Evolutionary conservation across 2,329 filamentous ascomycete genomes (phyloP).

Genomic region (Arthroderma sp.): DNA sequence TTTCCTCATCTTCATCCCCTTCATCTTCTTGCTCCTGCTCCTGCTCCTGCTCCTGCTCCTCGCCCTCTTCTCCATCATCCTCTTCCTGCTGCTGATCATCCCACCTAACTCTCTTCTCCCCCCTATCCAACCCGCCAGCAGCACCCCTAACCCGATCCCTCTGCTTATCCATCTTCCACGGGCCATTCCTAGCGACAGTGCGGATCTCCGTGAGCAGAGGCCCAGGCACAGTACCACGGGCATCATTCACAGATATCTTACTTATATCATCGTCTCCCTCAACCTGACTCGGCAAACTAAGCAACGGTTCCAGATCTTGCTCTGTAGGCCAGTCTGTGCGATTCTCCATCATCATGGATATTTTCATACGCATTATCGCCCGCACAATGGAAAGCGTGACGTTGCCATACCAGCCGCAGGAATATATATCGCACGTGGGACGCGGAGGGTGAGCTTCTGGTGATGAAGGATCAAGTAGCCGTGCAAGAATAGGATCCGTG

Average conservation of each 20-base stretch:
- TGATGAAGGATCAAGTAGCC: slow-evolving; percentile 53
- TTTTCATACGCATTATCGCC: slow-evolving; percentile 77
- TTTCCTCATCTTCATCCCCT: slow-evolving; percentile 10
- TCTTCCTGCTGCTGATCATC: slow-evolving; percentile 16
- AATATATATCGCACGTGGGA: slow-evolving; percentile 45
- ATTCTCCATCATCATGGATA: slow-evolving; percentile 49
- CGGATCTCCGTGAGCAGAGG: slow-evolving; percentile 29
- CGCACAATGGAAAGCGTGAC: slow-evolving; percentile 75
- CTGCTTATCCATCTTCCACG: slow-evolving; percentile 10
- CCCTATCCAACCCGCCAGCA: slow-evolving; percentile 6
- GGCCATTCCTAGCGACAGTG: slow-evolving; percentile 24
- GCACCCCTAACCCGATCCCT: slow-evolving; percentile 6
- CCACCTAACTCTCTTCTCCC: slow-evolving; percentile 16
- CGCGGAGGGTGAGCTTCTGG: slow-evolving; percentile 42
- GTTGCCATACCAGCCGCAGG: slow-evolving; percentile 74
- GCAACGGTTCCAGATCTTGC: slow-evolving; percentile 26
- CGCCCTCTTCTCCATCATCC: slow-evolving; percentile 13
- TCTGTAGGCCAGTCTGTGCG: slow-evolving; percentile 20
- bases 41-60: slow-evolving; percentile 10
- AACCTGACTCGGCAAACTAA: slow-evolving; percentile 30
- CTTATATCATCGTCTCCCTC: slow-evolving; percentile 14
- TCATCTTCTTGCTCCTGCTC: slow-evolving; percentile 12
- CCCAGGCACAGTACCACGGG: slow-evolving; percentile 17
- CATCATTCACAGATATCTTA: slow-evolving; percentile 16
- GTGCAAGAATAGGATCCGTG: slow-evolving; percentile 59